Base-by-base conservation (phyloP, 306 rosid species). In the Quercus variabilis region DNA sequence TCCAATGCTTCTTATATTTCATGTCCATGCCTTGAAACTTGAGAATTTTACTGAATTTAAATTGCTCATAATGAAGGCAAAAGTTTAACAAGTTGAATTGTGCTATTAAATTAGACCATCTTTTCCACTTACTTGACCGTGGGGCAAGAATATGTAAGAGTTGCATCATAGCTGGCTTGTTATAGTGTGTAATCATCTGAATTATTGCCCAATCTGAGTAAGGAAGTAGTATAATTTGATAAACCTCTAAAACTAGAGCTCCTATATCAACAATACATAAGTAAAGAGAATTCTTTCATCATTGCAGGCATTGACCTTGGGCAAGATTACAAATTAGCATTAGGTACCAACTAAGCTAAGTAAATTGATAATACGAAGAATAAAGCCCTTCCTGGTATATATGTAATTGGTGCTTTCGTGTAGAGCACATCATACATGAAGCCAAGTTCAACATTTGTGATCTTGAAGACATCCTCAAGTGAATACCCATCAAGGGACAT, bases 361-460 rank as follows among this genome's bases (percentile, higher is more conserved):
- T 30, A 87, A 84, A 79, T 90, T 87, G 13, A 81, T 30, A 4
- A 82, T 43, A 13, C 94, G 89, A 28, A 90, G 83, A 81, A 84
- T 11, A 60, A 75, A 85, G 26, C 97, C 97, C 58, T 41, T 64
- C 79, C 55, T 79, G 31, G 90, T 88, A 79, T 88, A 87, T 77
- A 90, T 69, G 23, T 23, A 19, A 88, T 77, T 1, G 85, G 87
- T 0, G 90, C 88, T 78, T 92, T 92, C 3, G 90, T 90, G 85
- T 92, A 90, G 55, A 90, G 72, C 2, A 83, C 92, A 75, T 90
- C 94, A 62, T 90, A 92, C 91, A 92, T 88, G 86, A 90, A 90
- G 49, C 94, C 78, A 23, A 90, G 74, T 73, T 92, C 92, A 6
- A 79, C 70, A 62, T 92, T 92, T n/a, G 91, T 78, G 71, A 85